Conservation (phyloP, 2,329 filamentous ascomycete genomes). For the Scytalidium lignicola region DNA sequence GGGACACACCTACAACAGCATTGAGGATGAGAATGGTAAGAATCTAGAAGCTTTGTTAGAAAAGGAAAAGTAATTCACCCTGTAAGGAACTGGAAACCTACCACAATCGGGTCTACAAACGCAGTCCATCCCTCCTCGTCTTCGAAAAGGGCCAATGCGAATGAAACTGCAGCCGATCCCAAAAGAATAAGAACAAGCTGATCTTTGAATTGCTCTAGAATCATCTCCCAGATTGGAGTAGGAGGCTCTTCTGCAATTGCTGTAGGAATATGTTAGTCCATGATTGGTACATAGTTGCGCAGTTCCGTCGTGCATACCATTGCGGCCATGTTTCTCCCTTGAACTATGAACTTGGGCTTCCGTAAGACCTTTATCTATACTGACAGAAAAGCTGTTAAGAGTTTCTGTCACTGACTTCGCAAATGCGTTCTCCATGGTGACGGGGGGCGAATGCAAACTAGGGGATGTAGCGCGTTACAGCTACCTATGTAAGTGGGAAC, state of each 20-base stretch:
- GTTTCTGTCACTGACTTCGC: slow-evolving; percentile 53
- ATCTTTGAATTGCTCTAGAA: slow-evolving; percentile 98
- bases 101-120: slow-evolving; percentile 92
- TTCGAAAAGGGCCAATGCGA: slow-evolving; percentile 88
- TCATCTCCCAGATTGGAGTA: slow-evolving; percentile 92
- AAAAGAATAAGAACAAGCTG: slow-evolving; percentile 94
- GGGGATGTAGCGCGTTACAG: slow-evolving; percentile 10
- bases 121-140: slow-evolving; percentile 92
- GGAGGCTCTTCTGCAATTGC: slow-evolving; percentile 84
- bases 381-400: slow-evolving; percentile 52
- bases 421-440: slow-evolving; percentile 58
- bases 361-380: slow-evolving; percentile 49
- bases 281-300: not conserved
- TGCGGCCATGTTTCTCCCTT: slow-evolving; percentile 57
- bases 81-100: slow-evolving; percentile 44
- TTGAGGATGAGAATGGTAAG: slow-evolving; percentile 96
- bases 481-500: slow-evolving; percentile 6
- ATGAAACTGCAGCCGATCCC: slow-evolving; percentile 87
- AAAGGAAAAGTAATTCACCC: not conserved
- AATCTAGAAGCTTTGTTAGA: slow-evolving; percentile 52
- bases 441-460: not conserved
- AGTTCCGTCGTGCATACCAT: slow-evolving; percentile 45
- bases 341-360: slow-evolving; percentile 52
- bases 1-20: slow-evolving; percentile 93
- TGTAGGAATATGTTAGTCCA: slow-evolving; percentile 30